Conservation (phyloP, 495 filamentous ascomycete species). For the Neurospora sp. region DNA sequence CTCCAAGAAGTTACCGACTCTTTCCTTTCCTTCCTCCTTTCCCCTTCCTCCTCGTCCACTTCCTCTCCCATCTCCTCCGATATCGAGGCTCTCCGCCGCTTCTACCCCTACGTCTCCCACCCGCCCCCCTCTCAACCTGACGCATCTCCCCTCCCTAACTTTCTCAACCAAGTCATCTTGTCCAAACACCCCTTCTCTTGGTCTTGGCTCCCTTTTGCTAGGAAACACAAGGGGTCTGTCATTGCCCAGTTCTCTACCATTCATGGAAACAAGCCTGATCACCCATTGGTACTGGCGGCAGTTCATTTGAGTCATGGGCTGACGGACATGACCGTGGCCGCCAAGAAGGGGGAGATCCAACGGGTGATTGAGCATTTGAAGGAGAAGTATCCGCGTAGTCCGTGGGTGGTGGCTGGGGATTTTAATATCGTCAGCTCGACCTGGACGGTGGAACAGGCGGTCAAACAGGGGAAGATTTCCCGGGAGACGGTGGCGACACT, state of each 20-base stretch:
- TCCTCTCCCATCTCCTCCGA: not conserved
- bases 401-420: slow-evolving; percentile 47
- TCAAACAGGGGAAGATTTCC: slow-evolving; percentile 35
- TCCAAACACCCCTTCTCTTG: slow-evolving; percentile 40
- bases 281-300: slow-evolving; percentile 33
- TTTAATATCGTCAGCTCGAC: slow-evolving; percentile 47
- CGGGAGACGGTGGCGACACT: slow-evolving; percentile 22
- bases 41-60: not conserved
- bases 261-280: slow-evolving; percentile 1
- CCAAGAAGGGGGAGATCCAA: slow-evolving; percentile 39
- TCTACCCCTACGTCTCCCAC: slow-evolving; percentile 41
- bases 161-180: slow-evolving; percentile 45
- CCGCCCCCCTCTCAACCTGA: slow-evolving; percentile 37
- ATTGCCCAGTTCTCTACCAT: slow-evolving; percentile 31
- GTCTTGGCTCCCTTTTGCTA: slow-evolving; percentile 34
- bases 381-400: slow-evolving; percentile 19
- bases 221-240: slow-evolving; percentile 41
- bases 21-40: slow-evolving; percentile 42
- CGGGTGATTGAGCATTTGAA: slow-evolving; percentile 32
- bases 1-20: slow-evolving; percentile 50
- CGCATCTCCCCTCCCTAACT: slow-evolving; percentile 39
- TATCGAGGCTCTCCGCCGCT: slow-evolving; percentile 23
- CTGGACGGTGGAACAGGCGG: slow-evolving; percentile 36
- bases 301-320: slow-evolving; percentile 46
- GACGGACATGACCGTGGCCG: slow-evolving; percentile 39